Conservation (phyloP, 2,329 filamentous ascomycete species). For the Aspergillaceae sp. region DNA sequence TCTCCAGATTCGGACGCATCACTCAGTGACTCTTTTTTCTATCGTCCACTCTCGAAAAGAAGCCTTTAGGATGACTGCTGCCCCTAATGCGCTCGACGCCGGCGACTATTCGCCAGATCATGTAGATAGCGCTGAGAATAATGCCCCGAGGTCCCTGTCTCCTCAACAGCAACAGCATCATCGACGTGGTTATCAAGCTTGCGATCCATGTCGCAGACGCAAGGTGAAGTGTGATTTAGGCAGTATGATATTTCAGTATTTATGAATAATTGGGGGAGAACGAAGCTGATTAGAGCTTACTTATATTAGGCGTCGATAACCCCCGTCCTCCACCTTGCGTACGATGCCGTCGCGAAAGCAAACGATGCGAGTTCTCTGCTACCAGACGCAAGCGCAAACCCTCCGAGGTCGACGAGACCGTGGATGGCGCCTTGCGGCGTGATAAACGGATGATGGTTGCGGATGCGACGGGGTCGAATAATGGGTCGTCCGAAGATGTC, state of each 20-base stretch:
- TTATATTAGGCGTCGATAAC: conserved; percentile 61
- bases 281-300: background rate
- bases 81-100: conserved; percentile 2
- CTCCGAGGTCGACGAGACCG: conserved; percentile 39
- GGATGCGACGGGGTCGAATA: conserved; percentile 28
- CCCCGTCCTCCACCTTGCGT: conserved; percentile 90
- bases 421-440: conserved; percentile 33
- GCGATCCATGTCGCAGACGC: conserved; percentile 41
- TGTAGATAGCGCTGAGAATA: conserved; percentile 6
- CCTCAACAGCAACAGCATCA: conserved; percentile 26
- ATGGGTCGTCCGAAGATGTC: conserved; percentile 17
- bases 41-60: background rate
- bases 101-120: conserved; percentile 7
- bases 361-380: conserved; percentile 94
- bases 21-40: background rate
- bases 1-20: background rate
- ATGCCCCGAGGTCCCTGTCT: conserved; percentile 23
- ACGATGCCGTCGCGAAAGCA: conserved; percentile 86
- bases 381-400: conserved; percentile 86
- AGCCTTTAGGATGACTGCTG: conserved; percentile 8
- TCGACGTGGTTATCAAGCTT: conserved; percentile 42
- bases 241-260: conserved; percentile 24
- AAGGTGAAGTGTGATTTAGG: conserved; percentile 43
- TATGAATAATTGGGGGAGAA: background rate
- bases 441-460: conserved; percentile 46